Conservation (phyloP, 2,329 filamentous ascomycete species). For the Beauveria bassiana region DNA sequence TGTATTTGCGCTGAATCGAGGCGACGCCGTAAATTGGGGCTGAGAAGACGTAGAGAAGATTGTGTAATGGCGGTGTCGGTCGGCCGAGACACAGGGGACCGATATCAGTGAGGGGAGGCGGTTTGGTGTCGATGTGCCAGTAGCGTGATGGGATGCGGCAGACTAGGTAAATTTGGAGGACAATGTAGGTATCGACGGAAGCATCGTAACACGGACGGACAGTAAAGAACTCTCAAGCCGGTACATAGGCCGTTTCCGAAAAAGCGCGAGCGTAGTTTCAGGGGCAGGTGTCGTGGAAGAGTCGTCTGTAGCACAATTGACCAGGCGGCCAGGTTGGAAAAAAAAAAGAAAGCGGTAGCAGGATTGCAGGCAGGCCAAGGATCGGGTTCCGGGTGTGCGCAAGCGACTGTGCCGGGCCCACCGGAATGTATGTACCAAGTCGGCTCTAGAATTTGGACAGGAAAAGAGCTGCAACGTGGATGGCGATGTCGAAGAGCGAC, state of each 20-base stretch:
- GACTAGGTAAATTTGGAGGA: neutral
- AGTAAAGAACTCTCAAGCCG: neutral
- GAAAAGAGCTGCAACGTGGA: neutral
- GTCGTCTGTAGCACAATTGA: constrained; percentile 7
- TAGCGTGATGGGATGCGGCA: neutral
- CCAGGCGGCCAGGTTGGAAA: neutral
- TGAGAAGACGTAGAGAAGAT: neutral
- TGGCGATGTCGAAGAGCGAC: neutral
- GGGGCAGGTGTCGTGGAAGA: constrained; percentile 3
- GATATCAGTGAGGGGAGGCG: neutral
- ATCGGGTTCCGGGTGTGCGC: neutral
- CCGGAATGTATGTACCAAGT: constrained; percentile 1
- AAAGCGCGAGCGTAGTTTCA: neutral
- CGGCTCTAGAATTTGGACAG: neutral
- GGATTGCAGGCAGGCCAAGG: neutral
- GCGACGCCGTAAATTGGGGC: neutral
- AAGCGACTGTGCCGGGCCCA: constrained; percentile 6
- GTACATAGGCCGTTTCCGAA: neutral
- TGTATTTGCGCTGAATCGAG: neutral
- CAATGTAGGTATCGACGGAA: neutral
- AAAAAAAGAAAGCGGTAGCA: neutral
- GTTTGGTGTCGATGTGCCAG: neutral
- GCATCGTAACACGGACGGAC: neutral
- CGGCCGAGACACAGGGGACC: constrained; percentile 1
- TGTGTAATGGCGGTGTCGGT: neutral